These are phyloP conservation scores for Litchi chinensis DNA, from an alignment of 345 rosid species.

Conservation along the genomic window DNA sequence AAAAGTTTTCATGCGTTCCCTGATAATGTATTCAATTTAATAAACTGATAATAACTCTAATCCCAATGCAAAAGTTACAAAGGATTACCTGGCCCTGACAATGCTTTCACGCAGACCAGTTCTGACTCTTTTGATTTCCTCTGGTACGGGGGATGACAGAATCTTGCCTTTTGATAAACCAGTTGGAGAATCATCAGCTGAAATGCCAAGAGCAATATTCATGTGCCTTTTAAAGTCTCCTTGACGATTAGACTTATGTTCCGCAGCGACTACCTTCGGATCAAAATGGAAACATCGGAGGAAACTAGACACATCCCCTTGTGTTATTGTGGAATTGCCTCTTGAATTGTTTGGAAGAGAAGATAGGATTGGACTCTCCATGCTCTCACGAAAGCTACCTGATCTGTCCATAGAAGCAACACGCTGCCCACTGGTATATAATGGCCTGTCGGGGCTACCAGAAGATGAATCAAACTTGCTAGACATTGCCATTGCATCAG, in stretches of 20 bases:
- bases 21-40: slow-evolving; percentile 44
- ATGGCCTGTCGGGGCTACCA: slow-evolving; percentile 80
- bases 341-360: slow-evolving; percentile 70
- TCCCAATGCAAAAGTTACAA: slow-evolving; percentile 29
- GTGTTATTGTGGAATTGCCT: slow-evolving; percentile 62
- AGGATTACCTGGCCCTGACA: slow-evolving; percentile 81
- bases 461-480: slow-evolving; percentile 87
- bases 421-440: slow-evolving; percentile 65
- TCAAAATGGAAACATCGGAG: slow-evolving; percentile 74
- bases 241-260: slow-evolving; percentile 73
- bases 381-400: slow-evolving; percentile 78
- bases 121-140: slow-evolving; percentile 78
- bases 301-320: slow-evolving; percentile 71
- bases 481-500: slow-evolving; percentile 77
- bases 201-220: slow-evolving; percentile 72
- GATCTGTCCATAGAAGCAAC: slow-evolving; percentile 84
- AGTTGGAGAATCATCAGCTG: slow-evolving; percentile 72
- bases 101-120: slow-evolving; percentile 62
- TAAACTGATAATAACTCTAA: slow-evolving; percentile 30
- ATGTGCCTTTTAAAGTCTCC: slow-evolving; percentile 72
- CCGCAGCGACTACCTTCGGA: slow-evolving; percentile 73
- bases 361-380: slow-evolving; percentile 67
- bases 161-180: slow-evolving; percentile 63
- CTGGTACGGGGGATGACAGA: slow-evolving; percentile 53
- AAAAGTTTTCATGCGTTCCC: slow-evolving; percentile 79